phyloP scores from a whole-genome alignment of 176 grass and related monocot genomes.

The Neostapfia colusana region DNA sequence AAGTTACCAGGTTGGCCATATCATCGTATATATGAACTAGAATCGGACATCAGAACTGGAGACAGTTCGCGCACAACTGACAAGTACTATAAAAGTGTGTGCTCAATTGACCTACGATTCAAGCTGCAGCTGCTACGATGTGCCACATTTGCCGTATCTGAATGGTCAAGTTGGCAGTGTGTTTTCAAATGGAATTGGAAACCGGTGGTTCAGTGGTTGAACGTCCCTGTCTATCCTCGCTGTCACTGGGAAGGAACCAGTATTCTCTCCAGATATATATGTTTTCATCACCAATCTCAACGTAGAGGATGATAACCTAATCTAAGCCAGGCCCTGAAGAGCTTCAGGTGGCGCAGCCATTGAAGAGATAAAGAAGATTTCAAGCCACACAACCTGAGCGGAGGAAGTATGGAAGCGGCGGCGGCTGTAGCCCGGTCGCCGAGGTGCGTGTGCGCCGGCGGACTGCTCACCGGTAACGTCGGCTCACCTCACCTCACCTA shows the following conservation, averaged over 20 bases:
- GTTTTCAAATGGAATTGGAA: neutral
- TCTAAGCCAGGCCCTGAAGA: neutral
- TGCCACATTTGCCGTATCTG: neutral
- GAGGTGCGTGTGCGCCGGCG: slow-evolving; percentile 26
- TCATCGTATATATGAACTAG: neutral
- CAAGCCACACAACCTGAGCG: slow-evolving; percentile 27
- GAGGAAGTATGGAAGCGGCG: slow-evolving; percentile 40
- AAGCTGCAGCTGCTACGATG: neutral
- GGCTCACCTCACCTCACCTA: neutral
- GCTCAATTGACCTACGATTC: neutral
- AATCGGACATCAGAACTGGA: slow-evolving; percentile 16
- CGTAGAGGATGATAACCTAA: slow-evolving; percentile 8
- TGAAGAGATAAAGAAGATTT: slow-evolving; percentile 32
- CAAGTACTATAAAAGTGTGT: neutral
- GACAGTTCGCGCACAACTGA: neutral
- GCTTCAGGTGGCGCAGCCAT: neutral
- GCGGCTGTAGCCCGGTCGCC: slow-evolving; percentile 25
- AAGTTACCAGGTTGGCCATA: slow-evolving; percentile 14
- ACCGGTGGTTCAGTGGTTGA: neutral
- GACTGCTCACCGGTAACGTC: slow-evolving; percentile 26
- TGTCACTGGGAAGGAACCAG: neutral
- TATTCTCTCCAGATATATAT: neutral
- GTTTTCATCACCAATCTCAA: slow-evolving; percentile 44
- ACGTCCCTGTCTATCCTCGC: slow-evolving; percentile 17
- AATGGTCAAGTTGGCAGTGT: neutral